phyloP scores from a whole-genome alignment of 2,329 filamentous ascomycete species.

The Endocalyx cinctus region DNA sequence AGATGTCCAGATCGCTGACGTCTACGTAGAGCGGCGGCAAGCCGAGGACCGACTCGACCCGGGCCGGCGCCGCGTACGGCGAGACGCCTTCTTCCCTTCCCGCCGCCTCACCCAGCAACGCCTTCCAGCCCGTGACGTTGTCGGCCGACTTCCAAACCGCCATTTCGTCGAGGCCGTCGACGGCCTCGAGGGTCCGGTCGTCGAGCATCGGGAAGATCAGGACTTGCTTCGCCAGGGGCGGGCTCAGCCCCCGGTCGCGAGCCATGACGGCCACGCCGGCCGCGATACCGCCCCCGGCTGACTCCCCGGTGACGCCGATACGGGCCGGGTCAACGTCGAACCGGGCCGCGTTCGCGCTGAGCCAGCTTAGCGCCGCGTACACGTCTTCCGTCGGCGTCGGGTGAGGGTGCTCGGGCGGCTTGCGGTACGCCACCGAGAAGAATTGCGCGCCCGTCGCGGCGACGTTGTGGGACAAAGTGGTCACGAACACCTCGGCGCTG shows the following conservation, averaged over 20 bases:
- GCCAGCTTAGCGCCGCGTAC: constrained; percentile 23
- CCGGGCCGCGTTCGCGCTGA: constrained; percentile 24
- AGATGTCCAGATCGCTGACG: constrained; percentile 21
- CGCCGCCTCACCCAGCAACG: constrained; percentile 12
- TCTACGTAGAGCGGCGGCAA: constrained; percentile 24
- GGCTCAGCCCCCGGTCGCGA: constrained; percentile 18
- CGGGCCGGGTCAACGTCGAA: constrained; percentile 20
- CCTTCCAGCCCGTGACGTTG: constrained; percentile 14
- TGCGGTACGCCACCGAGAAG: constrained; percentile 40
- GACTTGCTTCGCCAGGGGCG: constrained; percentile 23
- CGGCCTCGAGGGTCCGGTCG: constrained; percentile 23
- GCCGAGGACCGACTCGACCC: constrained; percentile 18
- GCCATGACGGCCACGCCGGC: constrained; percentile 34
- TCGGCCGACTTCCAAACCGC: constrained; percentile 8
- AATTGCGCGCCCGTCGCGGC: constrained; percentile 12
- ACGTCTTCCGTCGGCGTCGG: constrained; percentile 38
- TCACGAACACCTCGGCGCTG: constrained; percentile 11
- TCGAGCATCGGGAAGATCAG: constrained; percentile 30
- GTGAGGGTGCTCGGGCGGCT: constrained; percentile 44
- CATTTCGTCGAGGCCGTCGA: too few species aligned
- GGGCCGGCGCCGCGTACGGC: constrained; percentile 10
- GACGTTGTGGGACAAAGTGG: constrained; percentile 9
- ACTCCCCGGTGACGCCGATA: constrained; percentile 14
- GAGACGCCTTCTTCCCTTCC: constrained; percentile 14
- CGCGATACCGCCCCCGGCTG: constrained; percentile 18